Conservation (phyloP, 108 stramenopile genomes). For the Pseudonitzschia multistriata region DNA sequence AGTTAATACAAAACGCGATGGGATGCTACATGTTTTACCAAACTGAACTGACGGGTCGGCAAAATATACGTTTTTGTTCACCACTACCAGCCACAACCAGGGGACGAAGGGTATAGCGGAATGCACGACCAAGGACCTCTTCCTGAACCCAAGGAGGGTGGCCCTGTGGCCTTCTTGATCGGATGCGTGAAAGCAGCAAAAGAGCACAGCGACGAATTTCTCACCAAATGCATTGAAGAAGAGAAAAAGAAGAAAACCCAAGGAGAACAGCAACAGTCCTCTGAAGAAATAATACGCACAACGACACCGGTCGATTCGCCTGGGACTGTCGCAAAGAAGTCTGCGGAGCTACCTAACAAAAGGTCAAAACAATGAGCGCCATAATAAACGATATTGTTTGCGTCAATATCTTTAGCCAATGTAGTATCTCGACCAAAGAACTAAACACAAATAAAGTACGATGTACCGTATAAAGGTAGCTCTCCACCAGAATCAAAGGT, state of each 20-base stretch:
- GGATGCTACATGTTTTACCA: not conserved
- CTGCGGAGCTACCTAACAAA: not conserved
- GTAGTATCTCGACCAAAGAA: too few species aligned
- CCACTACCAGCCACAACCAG: constrained; percentile 23
- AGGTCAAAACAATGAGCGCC: not conserved
- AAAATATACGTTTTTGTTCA: not conserved
- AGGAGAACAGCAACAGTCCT: not conserved
- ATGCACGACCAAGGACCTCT: constrained; percentile 79
- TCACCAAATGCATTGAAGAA: constrained; percentile 62
- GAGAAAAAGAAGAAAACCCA: constrained; percentile 38
- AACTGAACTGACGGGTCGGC: not conserved
- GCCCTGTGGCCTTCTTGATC: constrained; percentile 54
- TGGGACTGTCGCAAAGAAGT: not conserved
- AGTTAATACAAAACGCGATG: not conserved
- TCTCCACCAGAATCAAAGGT: too few species aligned
- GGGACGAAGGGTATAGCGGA: constrained; percentile 52
- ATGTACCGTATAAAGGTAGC: too few species aligned
- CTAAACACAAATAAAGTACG: too few species aligned
- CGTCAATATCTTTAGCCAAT: too few species aligned
- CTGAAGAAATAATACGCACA: not conserved
- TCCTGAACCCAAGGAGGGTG: constrained; percentile 62
- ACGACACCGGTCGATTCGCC: not conserved
- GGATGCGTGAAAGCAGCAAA: constrained; percentile 64
- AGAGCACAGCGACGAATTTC: constrained; percentile 55
- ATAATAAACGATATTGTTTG: too few species aligned